Base-by-base conservation (phyloP, 2,329 filamentous ascomycete species). In the Penicillium sclerotiorum region DNA sequence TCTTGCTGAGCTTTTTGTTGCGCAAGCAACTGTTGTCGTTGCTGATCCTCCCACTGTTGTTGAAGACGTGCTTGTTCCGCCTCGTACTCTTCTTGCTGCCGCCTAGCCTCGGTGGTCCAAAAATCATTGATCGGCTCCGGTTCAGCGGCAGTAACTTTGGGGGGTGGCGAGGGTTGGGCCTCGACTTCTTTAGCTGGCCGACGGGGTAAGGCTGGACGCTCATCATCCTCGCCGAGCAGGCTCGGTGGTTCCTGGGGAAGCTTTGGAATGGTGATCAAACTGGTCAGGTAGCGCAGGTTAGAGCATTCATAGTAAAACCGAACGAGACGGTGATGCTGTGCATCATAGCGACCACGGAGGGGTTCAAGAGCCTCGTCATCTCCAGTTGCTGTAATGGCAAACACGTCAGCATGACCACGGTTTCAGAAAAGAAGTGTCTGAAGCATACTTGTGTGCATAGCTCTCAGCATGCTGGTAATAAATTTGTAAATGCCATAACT, bases 401-500 rank as follows among this genome's bases (percentile, higher is more conserved):
- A 35, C 9, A 22, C 30, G 11, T 55, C 60, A 53, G 59, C 48
- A 36, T 15, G 6, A 7, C n/a, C 23, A 8, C 22, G 1, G n/a
- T 8, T 25, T 17, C 20, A 9, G 4, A 8, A 33, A 21, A 8
- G 21, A 9, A 18, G 7, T 35, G 11, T n/a, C n/a, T 12, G 3
- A n/a, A 47, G 6, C 86, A 67, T 78, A 92, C 89, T 91, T 2
- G 89, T 93, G 70, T 99, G 93, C 92, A 99, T 96, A 13, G 94
- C 94, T 48, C 94, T 85, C 55, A 99, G 76, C 94, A 99, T 99
- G 87, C 94, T 99, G 0, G 94, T 99, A 58, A 96, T 92, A 71
- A 99, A 99, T 74, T 97, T 97, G 80, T 99, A 99, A 61, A 99
- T 97, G 40, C 94, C 94, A 73, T 97, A 99, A 70, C 91, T 97